Base-by-base conservation (phyloP, 306 rosid genomes). In the Echinosophora koreensis region DNA sequence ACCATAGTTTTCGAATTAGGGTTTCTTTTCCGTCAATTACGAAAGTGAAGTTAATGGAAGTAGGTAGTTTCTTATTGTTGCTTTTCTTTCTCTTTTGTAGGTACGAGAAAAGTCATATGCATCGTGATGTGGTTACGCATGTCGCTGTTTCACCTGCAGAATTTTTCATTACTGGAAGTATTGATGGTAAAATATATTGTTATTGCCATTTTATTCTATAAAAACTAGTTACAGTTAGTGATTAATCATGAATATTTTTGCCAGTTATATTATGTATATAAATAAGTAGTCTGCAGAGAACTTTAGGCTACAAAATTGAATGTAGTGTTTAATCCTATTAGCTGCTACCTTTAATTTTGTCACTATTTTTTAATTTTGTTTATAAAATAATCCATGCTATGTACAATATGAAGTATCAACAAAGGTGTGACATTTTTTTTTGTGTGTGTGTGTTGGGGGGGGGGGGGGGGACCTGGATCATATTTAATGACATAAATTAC, bases 21-120 rank as follows among this genome's bases (percentile, higher is more conserved):
- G 74, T 78, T 30, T 22, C 22, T 22, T 22, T 22, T 22, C 22
- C 1, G 22, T 22, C 22, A 22, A 22, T 22, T 22, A 22, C 1
- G 22, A 22, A 22, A 22, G 2, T 30, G 32, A 30, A 30, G 32
- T 30, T 30, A 30, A 30, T 30, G 32, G 2, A 30, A 30, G 2
- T 30, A 2, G 3, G 32, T 30, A 30, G 15, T 44, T 75, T 65
- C 77, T 69, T 28, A 54, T 46, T 49, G 9, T 35, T 61, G 61
- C 32, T 61, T 37, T 60, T 30, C 4, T 12, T 6, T 7, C 8
- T 2, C 12, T 5, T 41, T 16, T 54, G 46, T 80, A 95, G 99
- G 99, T 95, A 95, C 30, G 99, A 95, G 89, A 95, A 95, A 58
- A 95, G 99, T 71, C 92, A 92, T 75, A 95, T 95, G 99, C 99